Conservation (phyloP, 441 rosid genomes). For the Croton laevigatus region DNA sequence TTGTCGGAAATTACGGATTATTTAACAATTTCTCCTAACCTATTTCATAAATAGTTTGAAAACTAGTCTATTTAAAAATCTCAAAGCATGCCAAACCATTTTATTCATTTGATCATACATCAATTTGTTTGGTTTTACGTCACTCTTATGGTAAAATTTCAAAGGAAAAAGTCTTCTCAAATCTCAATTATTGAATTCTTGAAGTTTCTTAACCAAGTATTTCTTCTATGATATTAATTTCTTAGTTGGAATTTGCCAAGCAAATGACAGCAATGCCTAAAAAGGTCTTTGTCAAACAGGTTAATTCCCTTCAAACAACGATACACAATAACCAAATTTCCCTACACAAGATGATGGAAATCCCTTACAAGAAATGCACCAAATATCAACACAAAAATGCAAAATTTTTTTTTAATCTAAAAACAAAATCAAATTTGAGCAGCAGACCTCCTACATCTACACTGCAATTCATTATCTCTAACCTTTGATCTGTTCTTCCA, state of each 20-base stretch:
- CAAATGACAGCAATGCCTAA: not conserved
- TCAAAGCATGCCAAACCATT: no score
- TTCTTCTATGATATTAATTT: not conserved
- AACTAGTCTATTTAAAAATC: no score
- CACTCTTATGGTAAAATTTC: no score
- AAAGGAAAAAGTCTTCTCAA: no score
- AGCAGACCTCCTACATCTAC: not conserved
- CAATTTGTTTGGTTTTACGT: no score
- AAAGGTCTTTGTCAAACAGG: not conserved
- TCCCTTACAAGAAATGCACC: not conserved
- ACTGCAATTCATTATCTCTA: not conserved
- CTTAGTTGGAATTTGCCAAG: not conserved
- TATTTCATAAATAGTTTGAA: no score
- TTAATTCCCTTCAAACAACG: no score
- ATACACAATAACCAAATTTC: not conserved
- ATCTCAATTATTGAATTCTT: constrained; percentile 11
- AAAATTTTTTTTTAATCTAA: not conserved
- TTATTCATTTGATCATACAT: no score
- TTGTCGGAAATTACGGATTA: no score
- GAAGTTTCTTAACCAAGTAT: not conserved
- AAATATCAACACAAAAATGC: no score
- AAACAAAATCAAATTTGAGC: not conserved
- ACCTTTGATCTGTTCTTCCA: constrained; percentile 8
- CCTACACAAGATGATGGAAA: not conserved
- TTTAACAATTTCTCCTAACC: no score